phyloP scores from a whole-genome alignment of 768 basidiomycete genomes.

The Galerina marginata region DNA sequence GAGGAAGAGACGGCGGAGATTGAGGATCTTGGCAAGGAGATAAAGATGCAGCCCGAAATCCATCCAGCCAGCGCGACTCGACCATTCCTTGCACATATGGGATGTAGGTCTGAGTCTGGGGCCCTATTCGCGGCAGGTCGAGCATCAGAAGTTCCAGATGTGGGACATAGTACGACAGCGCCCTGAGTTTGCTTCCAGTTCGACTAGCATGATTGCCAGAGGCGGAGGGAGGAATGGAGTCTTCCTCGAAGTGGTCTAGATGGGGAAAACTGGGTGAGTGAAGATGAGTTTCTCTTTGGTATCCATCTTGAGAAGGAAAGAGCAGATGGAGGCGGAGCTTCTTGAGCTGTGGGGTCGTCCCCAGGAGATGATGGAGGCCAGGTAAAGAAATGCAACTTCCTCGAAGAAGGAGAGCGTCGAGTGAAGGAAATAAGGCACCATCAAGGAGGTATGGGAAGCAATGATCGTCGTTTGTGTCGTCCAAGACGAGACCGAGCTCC shows the following conservation, averaged over 20 bases:
- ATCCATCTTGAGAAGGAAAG: neutral
- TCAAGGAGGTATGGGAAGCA: neutral
- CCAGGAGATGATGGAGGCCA: neutral
- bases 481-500: neutral
- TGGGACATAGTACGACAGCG: neutral
- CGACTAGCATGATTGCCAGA: neutral
- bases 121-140: neutral
- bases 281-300: neutral
- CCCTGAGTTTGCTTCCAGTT: neutral
- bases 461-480: neutral
- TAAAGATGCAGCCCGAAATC: too few relatives aligned
- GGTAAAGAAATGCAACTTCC: neutral
- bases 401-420: neutral
- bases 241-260: neutral
- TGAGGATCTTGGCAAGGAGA: too few relatives aligned
- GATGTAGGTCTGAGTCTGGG: too few relatives aligned
- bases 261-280: neutral
- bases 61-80: too few relatives aligned
- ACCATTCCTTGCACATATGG: too few relatives aligned
- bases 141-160: neutral
- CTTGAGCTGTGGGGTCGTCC: neutral
- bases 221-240: neutral
- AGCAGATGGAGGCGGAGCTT: neutral
- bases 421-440: neutral
- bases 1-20: too few relatives aligned